Conservation (phyloP, 805 yeast species). For the Teunomyces stri region DNA sequence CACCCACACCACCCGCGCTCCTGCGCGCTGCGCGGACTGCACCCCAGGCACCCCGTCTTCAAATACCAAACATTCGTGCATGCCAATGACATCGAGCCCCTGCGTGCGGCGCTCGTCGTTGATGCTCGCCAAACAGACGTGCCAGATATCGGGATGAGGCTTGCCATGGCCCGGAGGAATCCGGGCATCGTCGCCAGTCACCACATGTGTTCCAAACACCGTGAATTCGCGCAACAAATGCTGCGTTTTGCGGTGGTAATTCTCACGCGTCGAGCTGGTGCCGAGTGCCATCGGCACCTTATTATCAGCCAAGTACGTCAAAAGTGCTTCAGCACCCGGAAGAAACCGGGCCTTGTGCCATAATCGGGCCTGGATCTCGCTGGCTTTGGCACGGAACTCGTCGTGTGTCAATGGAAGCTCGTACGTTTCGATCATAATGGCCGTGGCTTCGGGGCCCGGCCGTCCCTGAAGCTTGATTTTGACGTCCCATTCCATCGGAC, state of each 20-base stretch:
- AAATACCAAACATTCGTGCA: conserved; percentile 82
- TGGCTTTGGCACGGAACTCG: conserved; percentile 53
- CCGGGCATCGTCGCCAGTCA: conserved; percentile 86
- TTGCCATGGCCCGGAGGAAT: conserved; percentile 86
- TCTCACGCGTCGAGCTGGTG: conserved; percentile 69
- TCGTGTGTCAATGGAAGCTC: conserved; percentile 64
- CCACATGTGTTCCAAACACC: conserved; percentile 60
- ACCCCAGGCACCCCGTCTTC: conserved; percentile 97
- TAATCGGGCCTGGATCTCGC: conserved; percentile 49
- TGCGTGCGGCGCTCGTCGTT: conserved; percentile 50
- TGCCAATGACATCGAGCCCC: conserved; percentile 48
- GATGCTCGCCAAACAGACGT: conserved; percentile 67
- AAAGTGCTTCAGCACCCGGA: conserved; percentile 71
- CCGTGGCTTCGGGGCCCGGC: conserved; percentile 77
- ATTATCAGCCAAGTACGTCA: conserved; percentile 47
- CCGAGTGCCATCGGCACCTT: conserved; percentile 88
- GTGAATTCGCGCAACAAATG: conserved; percentile 65
- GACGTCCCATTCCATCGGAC: conserved; percentile 86
- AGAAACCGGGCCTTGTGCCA: conserved; percentile 70
- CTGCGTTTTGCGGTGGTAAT: conserved; percentile 68
- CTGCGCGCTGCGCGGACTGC: conserved; percentile 76
- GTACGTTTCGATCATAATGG: conserved; percentile 64
- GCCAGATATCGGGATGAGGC: conserved; percentile 93
- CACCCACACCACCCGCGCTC: conserved; percentile 88
- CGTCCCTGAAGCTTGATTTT: conserved; percentile 86